phyloP scores from a whole-genome alignment of 2,329 filamentous ascomycete genomes.

The Fusarium poae region DNA sequence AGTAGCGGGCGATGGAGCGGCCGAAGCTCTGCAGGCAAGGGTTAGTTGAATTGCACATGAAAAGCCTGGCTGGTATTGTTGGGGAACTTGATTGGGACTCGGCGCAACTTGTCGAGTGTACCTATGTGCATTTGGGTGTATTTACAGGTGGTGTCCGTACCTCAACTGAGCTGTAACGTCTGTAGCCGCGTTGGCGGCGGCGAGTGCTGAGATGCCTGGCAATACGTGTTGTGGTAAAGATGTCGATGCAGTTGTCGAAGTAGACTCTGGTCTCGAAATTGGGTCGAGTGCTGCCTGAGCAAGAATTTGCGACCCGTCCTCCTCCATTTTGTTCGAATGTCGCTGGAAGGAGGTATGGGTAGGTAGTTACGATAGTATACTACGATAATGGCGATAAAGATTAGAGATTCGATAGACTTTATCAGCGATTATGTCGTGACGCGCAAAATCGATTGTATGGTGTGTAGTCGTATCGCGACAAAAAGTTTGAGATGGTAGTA shows the following conservation, averaged over 20 bases:
- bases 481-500: background rate
- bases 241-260: constrained; percentile 61
- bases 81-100: background rate
- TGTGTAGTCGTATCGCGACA: background rate
- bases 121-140: background rate
- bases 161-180: constrained; percentile 61
- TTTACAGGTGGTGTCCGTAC: constrained; percentile 53
- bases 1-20: constrained; percentile 41
- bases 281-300: constrained; percentile 59
- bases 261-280: constrained; percentile 64
- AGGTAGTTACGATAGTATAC: background rate
- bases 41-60: constrained; percentile 37
- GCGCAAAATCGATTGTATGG: constrained; percentile 6
- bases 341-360: background rate
- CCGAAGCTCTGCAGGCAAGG: constrained; percentile 37
- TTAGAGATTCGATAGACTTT: constrained; percentile 3
- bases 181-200: constrained; percentile 56
- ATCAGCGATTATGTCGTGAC: constrained; percentile 16
- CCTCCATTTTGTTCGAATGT: constrained; percentile 54
- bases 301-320: constrained; percentile 59
- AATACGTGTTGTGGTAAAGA: constrained; percentile 59
- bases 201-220: constrained; percentile 61
- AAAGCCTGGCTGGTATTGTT: background rate
- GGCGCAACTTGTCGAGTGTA: constrained; percentile 3
- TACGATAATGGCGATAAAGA: constrained; percentile 17